Percentiles rank a stretch among this genome's conserved stretches.
phyloP scores from a whole-genome alignment of 306 rosid species.

The Citrullus amarus region DNA sequence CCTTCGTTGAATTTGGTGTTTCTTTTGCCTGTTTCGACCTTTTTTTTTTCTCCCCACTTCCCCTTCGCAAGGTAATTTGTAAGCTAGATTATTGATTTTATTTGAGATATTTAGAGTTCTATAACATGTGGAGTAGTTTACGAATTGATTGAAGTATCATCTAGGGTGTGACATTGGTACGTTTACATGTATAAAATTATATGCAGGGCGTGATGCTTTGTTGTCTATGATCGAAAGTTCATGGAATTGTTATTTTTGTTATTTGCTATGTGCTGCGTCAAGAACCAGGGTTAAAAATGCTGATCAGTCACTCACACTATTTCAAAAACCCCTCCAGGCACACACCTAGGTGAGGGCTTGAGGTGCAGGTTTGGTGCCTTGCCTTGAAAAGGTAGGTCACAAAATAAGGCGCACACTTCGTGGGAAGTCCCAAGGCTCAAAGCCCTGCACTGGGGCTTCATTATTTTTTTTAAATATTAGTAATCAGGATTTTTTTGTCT shows the following conservation, averaged over 20 bases:
- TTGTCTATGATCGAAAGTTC: neutral
- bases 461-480: too few relatives aligned
- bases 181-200: neutral
- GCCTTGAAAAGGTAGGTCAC: too few relatives aligned
- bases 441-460: too few relatives aligned
- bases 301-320: too few relatives aligned
- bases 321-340: too few relatives aligned
- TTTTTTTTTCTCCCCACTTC: neutral
- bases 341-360: too few relatives aligned
- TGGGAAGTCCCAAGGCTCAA: too few relatives aligned
- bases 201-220: too few relatives aligned
- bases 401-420: too few relatives aligned
- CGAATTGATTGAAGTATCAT: neutral
- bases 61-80: neutral
- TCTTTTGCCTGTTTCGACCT: neutral
- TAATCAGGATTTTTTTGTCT: too few relatives aligned
- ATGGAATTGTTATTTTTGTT: neutral
- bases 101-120: neutral
- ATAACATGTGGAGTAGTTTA: neutral
- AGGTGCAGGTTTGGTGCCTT: too few relatives aligned
- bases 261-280: neutral
- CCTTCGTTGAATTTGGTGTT: neutral
- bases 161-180: neutral
- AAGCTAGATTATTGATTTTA: neutral
- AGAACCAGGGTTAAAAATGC: too few relatives aligned